phyloP scores from a whole-genome alignment of 768 basidiomycete genomes.

The Lactarius sanguifluus region DNA sequence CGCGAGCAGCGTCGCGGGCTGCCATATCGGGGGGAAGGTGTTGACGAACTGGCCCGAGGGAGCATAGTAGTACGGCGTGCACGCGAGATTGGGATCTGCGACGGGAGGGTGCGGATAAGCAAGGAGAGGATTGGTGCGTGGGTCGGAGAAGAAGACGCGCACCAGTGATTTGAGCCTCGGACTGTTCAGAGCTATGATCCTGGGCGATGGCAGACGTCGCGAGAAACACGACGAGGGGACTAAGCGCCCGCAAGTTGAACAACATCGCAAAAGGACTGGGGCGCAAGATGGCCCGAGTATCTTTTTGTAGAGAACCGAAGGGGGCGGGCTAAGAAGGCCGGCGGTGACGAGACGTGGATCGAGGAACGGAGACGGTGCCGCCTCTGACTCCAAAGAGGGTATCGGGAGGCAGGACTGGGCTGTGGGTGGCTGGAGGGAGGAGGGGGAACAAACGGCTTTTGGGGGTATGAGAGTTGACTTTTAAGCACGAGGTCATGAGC shows the following conservation, averaged over 20 bases:
- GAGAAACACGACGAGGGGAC: neutral
- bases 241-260: neutral
- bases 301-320: neutral
- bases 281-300: neutral
- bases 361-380: neutral
- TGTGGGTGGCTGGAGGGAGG: neutral
- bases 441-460: neutral
- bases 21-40: conserved; percentile 25
- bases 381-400: neutral
- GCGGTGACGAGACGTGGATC: neutral
- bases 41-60: neutral
- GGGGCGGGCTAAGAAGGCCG: neutral
- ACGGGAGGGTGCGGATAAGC: neutral
- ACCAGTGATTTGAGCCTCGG: conserved; percentile 21
- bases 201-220: conserved; percentile 6
- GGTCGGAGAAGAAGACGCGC: neutral
- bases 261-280: neutral
- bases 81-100: conserved; percentile 23
- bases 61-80: conserved; percentile 26
- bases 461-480: neutral
- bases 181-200: conserved; percentile 18
- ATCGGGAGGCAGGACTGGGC: neutral
- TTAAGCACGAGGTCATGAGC: conserved; percentile 6
- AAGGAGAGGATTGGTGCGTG: neutral
- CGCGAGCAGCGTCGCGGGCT: conserved; percentile 23